Percentiles rank a stretch among this genome's conserved stretches.
These are phyloP conservation scores for Plantago ovata DNA, from an alignment of 257 asterid species.

Conservation along the genomic window DNA sequence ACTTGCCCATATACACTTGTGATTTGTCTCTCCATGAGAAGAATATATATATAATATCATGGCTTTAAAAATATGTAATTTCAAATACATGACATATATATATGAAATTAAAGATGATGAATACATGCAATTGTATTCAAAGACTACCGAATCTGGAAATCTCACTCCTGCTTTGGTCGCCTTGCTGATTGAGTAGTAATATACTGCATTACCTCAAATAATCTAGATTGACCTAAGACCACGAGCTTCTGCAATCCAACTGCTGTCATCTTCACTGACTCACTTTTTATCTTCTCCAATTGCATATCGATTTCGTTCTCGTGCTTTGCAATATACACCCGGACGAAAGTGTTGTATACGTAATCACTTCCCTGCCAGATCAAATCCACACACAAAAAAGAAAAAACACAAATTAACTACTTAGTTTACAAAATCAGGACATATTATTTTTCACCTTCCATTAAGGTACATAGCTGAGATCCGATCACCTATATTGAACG, in stretches of 20 bases:
- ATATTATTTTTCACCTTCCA: too few relatives aligned
- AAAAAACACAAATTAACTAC: background rate
- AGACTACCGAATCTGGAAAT: background rate
- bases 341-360: slow-evolving; percentile 34
- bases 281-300: slow-evolving; percentile 32
- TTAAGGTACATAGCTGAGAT: too few relatives aligned
- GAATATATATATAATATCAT: too few relatives aligned
- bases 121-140: background rate
- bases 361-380: slow-evolving; percentile 38
- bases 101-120: too few relatives aligned
- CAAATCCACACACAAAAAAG: background rate
- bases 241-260: slow-evolving; percentile 36
- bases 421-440: too few relatives aligned
- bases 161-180: slow-evolving; percentile 1
- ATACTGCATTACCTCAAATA: slow-evolving; percentile 37
- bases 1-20: too few relatives aligned
- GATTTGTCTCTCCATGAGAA: too few relatives aligned
- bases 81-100: too few relatives aligned
- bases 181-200: slow-evolving; percentile 32
- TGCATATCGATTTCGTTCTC: slow-evolving; percentile 44
- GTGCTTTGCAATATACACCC: slow-evolving; percentile 35
- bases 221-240: slow-evolving; percentile 26
- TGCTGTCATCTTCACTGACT: slow-evolving; percentile 10
- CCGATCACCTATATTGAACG: too few relatives aligned
- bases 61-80: too few relatives aligned